A percentile compares a stretch with the other conserved stretches of the same genome.
Evolutionary conservation across 176 grass and related monocot species (phyloP).

Genomic region (Hyparrhenia diplandra): DNA sequence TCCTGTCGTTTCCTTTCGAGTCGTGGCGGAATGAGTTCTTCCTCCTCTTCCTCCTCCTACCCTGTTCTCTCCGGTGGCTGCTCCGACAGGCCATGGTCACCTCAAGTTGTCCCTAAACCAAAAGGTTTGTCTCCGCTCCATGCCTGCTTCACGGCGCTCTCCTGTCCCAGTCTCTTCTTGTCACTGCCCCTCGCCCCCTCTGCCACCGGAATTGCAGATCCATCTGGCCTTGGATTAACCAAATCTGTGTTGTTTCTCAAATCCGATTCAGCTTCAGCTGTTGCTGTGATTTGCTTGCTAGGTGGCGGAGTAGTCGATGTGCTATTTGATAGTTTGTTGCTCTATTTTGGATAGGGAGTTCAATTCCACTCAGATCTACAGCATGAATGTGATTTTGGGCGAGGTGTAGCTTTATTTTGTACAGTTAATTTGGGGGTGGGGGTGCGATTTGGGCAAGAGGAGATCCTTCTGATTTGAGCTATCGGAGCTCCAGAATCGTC

Average conservation of each 20-base stretch:
- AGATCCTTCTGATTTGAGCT: not conserved
- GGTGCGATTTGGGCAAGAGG: not conserved
- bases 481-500: not conserved
- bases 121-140: not conserved
- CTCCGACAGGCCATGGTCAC: not conserved
- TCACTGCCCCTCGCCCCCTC: not conserved
- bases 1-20: not conserved
- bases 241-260: not conserved
- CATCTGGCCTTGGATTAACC: not conserved
- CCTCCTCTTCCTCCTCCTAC: not conserved
- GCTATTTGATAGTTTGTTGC: not conserved
- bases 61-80: not conserved
- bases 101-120: not conserved
- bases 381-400: not conserved
- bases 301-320: not conserved
- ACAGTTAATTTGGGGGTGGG: not conserved
- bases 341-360: not conserved
- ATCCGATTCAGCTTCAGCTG: not conserved
- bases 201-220: not conserved
- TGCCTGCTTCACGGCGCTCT: not conserved
- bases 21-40: not conserved
- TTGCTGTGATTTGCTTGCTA: not conserved
- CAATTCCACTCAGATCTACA: not conserved
- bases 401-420: not conserved
- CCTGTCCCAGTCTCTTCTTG: not conserved